Percentiles rank a stretch among this genome's conserved stretches.
phyloP scores from a whole-genome alignment of 2,329 filamentous ascomycete species.

The Sphaerulina vaccinii region DNA sequence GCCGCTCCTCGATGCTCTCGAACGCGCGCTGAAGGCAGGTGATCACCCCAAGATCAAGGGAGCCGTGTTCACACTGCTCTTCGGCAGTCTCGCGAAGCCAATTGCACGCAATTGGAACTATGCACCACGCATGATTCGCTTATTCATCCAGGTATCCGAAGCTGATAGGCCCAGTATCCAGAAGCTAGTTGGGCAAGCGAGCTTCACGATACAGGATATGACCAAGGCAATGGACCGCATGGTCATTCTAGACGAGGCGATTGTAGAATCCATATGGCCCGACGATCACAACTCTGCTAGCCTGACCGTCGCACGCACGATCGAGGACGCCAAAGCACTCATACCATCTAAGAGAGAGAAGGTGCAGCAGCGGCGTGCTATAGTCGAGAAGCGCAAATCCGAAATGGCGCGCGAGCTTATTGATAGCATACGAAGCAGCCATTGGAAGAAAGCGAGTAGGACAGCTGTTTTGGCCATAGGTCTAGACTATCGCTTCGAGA shows the following conservation, averaged over 20 bases:
- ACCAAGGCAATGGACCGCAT: slow-evolving; percentile 83
- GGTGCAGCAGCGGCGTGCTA: slow-evolving; percentile 70
- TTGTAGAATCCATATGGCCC: slow-evolving; percentile 71
- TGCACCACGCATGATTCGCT: slow-evolving; percentile 80
- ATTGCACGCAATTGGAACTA: slow-evolving; percentile 92
- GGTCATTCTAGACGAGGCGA: slow-evolving; percentile 72
- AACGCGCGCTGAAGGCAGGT: slow-evolving; percentile 71
- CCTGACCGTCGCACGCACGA: slow-evolving; percentile 35
- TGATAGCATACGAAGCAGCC: slow-evolving; percentile 71
- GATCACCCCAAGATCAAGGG: slow-evolving; percentile 95
- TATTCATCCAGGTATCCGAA: slow-evolving; percentile 85
- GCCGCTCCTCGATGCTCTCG: slow-evolving; percentile 74
- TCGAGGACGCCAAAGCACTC: slow-evolving; percentile 58
- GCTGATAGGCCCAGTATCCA: slow-evolving; percentile 96
- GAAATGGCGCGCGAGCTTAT: slow-evolving; percentile 79
- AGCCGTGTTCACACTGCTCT: slow-evolving; percentile 84
- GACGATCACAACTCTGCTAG: slow-evolving; percentile 34
- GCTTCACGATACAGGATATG: slow-evolving; percentile 88
- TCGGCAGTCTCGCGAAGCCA: slow-evolving; percentile 84
- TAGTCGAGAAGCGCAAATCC: slow-evolving; percentile 81
- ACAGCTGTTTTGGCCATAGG: slow-evolving; percentile 90
- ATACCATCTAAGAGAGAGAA: slow-evolving; percentile 69
- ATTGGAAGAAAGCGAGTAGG: slow-evolving; percentile 94
- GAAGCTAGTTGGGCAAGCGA: slow-evolving; percentile 74
- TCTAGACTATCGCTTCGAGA: slow-evolving; percentile 86